These are phyloP conservation scores for Peronosclerospora sorghi DNA, from an alignment of 352 stramenopile genomes.

Conservation along the genomic window DNA sequence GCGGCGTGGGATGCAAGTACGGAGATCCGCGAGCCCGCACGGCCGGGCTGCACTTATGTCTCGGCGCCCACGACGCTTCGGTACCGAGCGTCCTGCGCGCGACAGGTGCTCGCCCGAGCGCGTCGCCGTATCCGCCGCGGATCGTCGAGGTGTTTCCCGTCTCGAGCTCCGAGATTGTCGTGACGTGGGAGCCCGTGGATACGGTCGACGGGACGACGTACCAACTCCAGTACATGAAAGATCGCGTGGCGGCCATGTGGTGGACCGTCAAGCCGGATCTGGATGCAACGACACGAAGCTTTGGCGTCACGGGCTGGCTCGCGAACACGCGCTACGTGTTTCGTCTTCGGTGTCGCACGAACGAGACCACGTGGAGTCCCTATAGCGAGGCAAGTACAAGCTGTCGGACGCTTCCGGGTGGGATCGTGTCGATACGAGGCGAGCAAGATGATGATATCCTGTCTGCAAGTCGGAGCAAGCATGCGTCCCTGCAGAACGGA, in stretches of 20 bases:
- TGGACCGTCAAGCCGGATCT: constrained; percentile 68
- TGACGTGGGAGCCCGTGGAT: constrained; percentile 65
- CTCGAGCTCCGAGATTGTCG: constrained; percentile 46
- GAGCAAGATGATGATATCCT: constrained; percentile 13
- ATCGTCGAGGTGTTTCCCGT: constrained; percentile 45
- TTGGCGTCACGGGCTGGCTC: constrained; percentile 40
- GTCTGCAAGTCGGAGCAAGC: too few species aligned
- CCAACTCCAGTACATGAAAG: constrained; percentile 76
- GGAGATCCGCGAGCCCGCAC: constrained; percentile 53
- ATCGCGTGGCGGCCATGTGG: constrained; percentile 70
- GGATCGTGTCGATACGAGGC: not conserved
- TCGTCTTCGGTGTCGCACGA: constrained; percentile 45
- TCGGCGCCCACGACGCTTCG: constrained; percentile 37
- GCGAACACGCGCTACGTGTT: constrained; percentile 62
- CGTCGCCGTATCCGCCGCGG: constrained; percentile 25
- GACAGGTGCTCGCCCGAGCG: constrained; percentile 10
- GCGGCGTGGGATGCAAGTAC: constrained; percentile 15
- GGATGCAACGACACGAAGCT: constrained; percentile 35
- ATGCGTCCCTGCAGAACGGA: constrained; percentile 36
- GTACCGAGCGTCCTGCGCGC: constrained; percentile 9
- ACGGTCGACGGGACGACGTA: constrained; percentile 54
- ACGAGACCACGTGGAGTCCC: constrained; percentile 50
- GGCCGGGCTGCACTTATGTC: constrained; percentile 53
- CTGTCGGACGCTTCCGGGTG: constrained; percentile 35
- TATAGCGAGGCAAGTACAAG: constrained; percentile 63